These are phyloP conservation scores for Verticillium nonalfalfae DNA, from an alignment of 2,329 filamentous ascomycete species.

Conservation along the genomic window DNA sequence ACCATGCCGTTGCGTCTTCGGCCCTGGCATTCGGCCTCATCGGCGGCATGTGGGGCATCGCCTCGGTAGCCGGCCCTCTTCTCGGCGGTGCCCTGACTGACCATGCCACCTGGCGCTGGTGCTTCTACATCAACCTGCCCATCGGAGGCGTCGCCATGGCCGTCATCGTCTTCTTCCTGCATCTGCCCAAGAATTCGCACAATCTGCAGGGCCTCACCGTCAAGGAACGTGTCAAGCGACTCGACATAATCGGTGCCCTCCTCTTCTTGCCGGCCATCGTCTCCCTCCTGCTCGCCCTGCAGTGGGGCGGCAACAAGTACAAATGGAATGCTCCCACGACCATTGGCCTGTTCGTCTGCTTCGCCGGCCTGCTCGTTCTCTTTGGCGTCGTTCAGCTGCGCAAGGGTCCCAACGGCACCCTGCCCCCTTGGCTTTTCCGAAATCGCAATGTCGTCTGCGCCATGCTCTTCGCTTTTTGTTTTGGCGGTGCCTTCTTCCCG, in stretches of 20 bases:
- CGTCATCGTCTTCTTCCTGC: constrained; percentile 40
- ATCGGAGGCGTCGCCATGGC: constrained; percentile 39
- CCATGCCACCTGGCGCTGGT: constrained; percentile 45
- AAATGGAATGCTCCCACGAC: constrained; percentile 42
- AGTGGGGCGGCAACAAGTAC: constrained; percentile 49
- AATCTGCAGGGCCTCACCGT: constrained; percentile 25
- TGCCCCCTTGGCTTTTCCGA: constrained; percentile 42
- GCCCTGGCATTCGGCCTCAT: constrained; percentile 48
- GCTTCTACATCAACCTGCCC: constrained; percentile 39
- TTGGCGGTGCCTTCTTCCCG: constrained; percentile 45
- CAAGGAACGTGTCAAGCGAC: constrained; percentile 29
- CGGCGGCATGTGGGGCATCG: constrained; percentile 50
- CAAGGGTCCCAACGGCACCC: constrained; percentile 39
- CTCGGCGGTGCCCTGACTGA: constrained; percentile 45
- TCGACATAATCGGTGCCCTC: constrained; percentile 43
- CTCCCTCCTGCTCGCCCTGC: constrained; percentile 47
- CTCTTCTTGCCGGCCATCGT: constrained; percentile 46
- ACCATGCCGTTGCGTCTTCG: constrained; percentile 46
- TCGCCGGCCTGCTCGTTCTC: constrained; percentile 33
- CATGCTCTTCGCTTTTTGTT: constrained; percentile 37
- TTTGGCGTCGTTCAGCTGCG: constrained; percentile 41
- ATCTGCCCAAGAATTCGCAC: constrained; percentile 23
- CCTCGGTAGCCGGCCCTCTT: constrained; percentile 42
- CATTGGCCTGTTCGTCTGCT: constrained; percentile 44
- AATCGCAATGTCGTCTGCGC: constrained; percentile 33